Conservation (phyloP, 2,329 filamentous ascomycete species). For the Chaetothyriales sp. region DNA sequence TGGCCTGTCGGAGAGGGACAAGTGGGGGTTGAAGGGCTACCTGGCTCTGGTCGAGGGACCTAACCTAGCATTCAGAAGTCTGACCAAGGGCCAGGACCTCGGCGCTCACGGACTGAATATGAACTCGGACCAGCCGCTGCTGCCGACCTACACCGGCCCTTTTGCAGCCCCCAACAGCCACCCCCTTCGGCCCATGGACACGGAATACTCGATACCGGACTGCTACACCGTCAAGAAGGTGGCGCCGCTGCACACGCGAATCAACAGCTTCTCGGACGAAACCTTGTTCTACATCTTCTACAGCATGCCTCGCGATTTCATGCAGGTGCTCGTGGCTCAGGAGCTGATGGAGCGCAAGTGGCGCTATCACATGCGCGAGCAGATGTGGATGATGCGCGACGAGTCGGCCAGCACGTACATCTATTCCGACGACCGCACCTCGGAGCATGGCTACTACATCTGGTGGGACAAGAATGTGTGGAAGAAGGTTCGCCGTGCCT, state of each 20-base stretch:
- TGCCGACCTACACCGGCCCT: constrained; percentile 48
- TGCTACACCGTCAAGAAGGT: constrained; percentile 55
- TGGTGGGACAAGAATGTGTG: constrained; percentile 35
- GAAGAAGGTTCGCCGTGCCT: constrained; percentile 37
- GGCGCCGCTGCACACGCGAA: constrained; percentile 43
- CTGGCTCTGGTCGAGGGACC: constrained; percentile 37
- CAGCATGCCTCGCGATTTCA: constrained; percentile 48
- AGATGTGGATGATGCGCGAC: constrained; percentile 37
- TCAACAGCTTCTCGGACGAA: constrained; percentile 45
- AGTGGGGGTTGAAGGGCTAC: constrained; percentile 45
- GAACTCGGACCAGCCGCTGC: constrained; percentile 41
- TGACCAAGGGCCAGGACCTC: constrained; percentile 49
- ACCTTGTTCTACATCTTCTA: constrained; percentile 58
- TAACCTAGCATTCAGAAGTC: constrained; percentile 37
- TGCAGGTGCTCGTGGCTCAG: constrained; percentile 50
- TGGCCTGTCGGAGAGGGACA: constrained; percentile 29
- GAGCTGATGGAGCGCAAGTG: constrained; percentile 43
- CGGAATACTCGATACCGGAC: constrained; percentile 46
- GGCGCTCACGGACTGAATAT: constrained; percentile 49
- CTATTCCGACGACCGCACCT: constrained; percentile 23
- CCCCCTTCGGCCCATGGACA: constrained; percentile 39
- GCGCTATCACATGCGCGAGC: constrained; percentile 38
- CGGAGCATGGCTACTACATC: constrained; percentile 36
- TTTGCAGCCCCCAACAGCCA: constrained; percentile 43
- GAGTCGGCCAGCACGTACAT: constrained; percentile 23